Conservation (phyloP, 495 filamentous ascomycete genomes). For the Lasiosphaeris hirsuta region DNA sequence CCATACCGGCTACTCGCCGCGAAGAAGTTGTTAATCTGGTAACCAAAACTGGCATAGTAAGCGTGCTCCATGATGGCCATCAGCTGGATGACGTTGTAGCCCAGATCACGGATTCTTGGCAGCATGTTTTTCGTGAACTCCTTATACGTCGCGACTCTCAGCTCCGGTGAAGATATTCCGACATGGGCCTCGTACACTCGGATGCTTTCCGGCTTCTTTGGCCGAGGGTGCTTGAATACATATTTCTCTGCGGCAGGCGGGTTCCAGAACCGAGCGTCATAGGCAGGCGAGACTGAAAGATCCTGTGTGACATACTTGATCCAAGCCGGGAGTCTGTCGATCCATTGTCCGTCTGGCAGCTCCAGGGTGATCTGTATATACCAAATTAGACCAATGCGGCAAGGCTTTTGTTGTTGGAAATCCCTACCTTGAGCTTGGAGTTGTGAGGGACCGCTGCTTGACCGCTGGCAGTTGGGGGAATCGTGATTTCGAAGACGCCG, state of each 20-base stretch:
- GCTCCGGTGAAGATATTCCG: conserved; percentile 91
- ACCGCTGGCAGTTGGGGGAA: conserved; percentile 69
- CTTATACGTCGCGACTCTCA: conserved; percentile 86
- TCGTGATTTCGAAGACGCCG: conserved; percentile 81
- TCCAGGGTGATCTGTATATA: conserved; percentile 74
- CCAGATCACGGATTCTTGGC: conserved; percentile 82
- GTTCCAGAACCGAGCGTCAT: conserved; percentile 97
- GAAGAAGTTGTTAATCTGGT: conserved; percentile 98
- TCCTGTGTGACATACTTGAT: conserved; percentile 97
- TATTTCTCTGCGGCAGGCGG: conserved; percentile 73
- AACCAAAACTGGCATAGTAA: conserved; percentile 98
- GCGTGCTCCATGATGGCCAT: conserved; percentile 99
- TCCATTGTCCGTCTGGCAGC: conserved; percentile 69
- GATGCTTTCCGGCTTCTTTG: conserved; percentile 78
- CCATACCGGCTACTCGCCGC: conserved; percentile 96
- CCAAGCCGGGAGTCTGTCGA: conserved; percentile 91
- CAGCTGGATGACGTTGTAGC: conserved; percentile 96
- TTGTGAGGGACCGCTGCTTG: conserved; percentile 82
- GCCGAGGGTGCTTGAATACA: conserved; percentile 75
- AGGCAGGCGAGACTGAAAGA: conserved; percentile 77
- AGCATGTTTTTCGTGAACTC: conserved; percentile 93
- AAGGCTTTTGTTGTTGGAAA: background rate
- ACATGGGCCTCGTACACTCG: conserved; percentile 98
- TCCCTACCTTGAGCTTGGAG: conserved; percentile 85
- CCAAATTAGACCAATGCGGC: background rate